phyloP scores from a whole-genome alignment of 345 rosid genomes.

The Boechera divaricarpa region DNA sequence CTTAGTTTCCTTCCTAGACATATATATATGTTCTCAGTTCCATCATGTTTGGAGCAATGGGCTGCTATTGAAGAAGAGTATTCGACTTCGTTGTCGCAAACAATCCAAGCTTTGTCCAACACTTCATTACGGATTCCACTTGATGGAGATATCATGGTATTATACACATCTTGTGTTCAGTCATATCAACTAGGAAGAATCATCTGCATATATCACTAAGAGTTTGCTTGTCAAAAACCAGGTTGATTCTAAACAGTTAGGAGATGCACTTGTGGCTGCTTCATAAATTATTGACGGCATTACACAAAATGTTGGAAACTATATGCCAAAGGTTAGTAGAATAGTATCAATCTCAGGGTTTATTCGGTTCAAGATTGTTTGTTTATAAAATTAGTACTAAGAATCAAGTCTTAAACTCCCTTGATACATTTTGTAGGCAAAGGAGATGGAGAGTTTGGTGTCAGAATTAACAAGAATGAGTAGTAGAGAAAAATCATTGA shows the following conservation, averaged over 20 bases:
- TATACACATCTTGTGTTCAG: slow-evolving; percentile 38
- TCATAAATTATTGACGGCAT: slow-evolving; percentile 57
- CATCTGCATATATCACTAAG: neutral
- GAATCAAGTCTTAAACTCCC: neutral
- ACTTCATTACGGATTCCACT: slow-evolving; percentile 64
- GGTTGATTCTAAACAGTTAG: slow-evolving; percentile 62
- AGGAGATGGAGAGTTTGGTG: slow-evolving; percentile 58
- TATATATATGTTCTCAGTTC: no score
- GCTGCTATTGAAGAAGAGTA: slow-evolving; percentile 54
- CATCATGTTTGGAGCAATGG: slow-evolving; percentile 66
- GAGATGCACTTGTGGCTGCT: slow-evolving; percentile 61
- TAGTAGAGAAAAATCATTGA: slow-evolving; percentile 57
- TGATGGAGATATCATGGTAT: slow-evolving; percentile 60
- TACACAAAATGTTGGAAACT: slow-evolving; percentile 46
- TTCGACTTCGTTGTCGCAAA: slow-evolving; percentile 56
- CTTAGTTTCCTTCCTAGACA: neutral
- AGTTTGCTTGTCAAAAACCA: slow-evolving; percentile 30
- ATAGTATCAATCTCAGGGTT: neutral
- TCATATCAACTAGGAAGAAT: neutral
- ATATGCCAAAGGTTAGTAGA: slow-evolving; percentile 54
- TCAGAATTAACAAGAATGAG: slow-evolving; percentile 68
- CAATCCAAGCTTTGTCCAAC: slow-evolving; percentile 62
- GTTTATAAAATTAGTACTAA: neutral
- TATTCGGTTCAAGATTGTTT: no score
- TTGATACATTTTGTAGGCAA: slow-evolving; percentile 53